phyloP scores from a whole-genome alignment of 306 rosid species.

The Alnus rubra region DNA sequence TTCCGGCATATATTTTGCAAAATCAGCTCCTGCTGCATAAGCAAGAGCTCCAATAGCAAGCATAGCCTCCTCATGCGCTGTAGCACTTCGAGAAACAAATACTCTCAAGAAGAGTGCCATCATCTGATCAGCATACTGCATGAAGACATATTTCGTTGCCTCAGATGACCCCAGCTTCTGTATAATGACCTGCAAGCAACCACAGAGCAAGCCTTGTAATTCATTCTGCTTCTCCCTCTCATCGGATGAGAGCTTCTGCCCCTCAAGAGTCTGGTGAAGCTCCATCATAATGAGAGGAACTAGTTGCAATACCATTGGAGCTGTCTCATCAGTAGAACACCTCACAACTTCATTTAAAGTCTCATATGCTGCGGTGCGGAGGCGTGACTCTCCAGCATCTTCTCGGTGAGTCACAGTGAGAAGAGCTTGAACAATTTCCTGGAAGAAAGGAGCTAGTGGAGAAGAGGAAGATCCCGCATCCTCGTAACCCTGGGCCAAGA shows the following conservation, averaged over 20 bases:
- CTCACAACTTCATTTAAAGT: constrained; percentile 92
- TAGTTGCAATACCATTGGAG: constrained; percentile 75
- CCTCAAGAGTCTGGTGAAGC: constrained; percentile 82
- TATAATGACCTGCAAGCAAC: constrained; percentile 93
- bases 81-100: constrained; percentile 85
- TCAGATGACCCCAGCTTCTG: constrained; percentile 89
- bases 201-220: constrained; percentile 95
- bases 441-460: constrained; percentile 75
- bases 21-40: constrained; percentile 73
- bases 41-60: constrained; percentile 98
- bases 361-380: constrained; percentile 93
- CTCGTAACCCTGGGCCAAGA: constrained; percentile 91
- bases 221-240: constrained; percentile 78
- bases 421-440: constrained; percentile 75
- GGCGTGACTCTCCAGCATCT: constrained; percentile 89
- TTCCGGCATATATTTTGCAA: constrained; percentile 80
- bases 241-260: constrained; percentile 63
- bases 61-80: constrained; percentile 99
- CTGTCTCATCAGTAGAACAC: constrained; percentile 86
- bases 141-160: constrained; percentile 61
- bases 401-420: constrained; percentile 81
- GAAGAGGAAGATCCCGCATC: constrained; percentile 69
- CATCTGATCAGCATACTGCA: constrained; percentile 87
- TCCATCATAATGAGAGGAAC: constrained; percentile 77
- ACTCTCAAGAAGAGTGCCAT: constrained; percentile 84